Evolutionary conservation across 2,329 filamentous ascomycete species (phyloP).

Genomic region (Emergomyces pasteurianus): DNA sequence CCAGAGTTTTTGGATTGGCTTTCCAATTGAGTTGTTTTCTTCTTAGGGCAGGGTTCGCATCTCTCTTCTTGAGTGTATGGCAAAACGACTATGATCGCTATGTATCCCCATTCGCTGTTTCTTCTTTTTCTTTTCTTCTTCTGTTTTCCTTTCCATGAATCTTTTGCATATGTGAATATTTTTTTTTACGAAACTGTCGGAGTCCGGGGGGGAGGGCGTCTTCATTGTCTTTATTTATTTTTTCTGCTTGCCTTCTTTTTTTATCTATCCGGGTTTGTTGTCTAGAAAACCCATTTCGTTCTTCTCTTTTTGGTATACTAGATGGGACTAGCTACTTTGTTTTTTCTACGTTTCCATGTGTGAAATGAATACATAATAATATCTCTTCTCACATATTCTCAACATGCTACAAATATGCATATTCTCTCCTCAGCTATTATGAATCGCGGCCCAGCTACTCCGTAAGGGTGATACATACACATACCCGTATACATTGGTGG

Average conservation of each 20-base stretch:
- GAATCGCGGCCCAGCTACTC: no score
- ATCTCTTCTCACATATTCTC: neutral
- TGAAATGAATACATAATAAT: neutral
- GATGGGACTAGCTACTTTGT: neutral
- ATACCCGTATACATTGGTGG: no score
- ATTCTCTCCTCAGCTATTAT: neutral
- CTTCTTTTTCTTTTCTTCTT: neutral
- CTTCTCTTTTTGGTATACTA: neutral
- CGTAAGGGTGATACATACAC: no score
- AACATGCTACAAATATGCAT: neutral
- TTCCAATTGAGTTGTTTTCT: neutral
- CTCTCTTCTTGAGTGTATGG: neutral
- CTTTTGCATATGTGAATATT: neutral
- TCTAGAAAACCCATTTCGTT: neutral
- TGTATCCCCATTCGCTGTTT: neutral
- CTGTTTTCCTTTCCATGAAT: neutral
- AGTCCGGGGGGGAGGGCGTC: neutral
- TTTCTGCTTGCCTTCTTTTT: no score
- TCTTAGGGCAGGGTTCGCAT: no score
- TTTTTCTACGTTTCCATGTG: neutral
- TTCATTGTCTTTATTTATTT: neutral
- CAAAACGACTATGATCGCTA: neutral
- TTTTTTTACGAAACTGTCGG: neutral
- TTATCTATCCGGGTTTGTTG: neutral
- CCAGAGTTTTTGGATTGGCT: conserved; percentile 62